These are phyloP conservation scores for Alisma plantagoaquatica DNA, from an alignment of 106 monocot species.

Conservation along the genomic window DNA sequence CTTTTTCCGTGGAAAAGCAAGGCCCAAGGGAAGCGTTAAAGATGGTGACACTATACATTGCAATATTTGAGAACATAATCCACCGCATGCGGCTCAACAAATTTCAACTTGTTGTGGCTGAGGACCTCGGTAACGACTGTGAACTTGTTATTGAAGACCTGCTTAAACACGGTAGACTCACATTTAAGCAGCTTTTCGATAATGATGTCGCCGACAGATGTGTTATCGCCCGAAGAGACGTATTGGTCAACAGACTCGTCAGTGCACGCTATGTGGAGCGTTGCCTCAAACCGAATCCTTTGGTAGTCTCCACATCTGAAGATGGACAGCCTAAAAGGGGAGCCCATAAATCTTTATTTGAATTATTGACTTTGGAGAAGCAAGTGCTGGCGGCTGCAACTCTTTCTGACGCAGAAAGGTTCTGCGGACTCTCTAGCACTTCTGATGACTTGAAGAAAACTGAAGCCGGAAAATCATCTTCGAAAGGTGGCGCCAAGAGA, in stretches of 20 bases:
- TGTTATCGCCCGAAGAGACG: slow-evolving; percentile 12
- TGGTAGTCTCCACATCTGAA: slow-evolving; percentile 28
- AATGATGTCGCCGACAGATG: slow-evolving; percentile 35
- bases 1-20: slow-evolving; percentile 29
- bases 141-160: slow-evolving; percentile 57
- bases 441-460: slow-evolving; percentile 6
- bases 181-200: slow-evolving; percentile 64
- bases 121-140: slow-evolving; percentile 29
- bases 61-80: slow-evolving; percentile 65
- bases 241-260: slow-evolving; percentile 39
- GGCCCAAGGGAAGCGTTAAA: neutral
- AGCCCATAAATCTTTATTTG: slow-evolving; percentile 29
- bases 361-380: slow-evolving; percentile 42
- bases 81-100: slow-evolving; percentile 74
- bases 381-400: slow-evolving; percentile 60
- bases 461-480: slow-evolving; percentile 12
- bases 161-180: slow-evolving; percentile 89
- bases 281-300: slow-evolving; percentile 83
- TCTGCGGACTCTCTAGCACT: slow-evolving; percentile 37
- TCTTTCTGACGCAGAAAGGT: slow-evolving; percentile 68
- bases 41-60: slow-evolving; percentile 50
- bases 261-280: slow-evolving; percentile 72
- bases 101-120: slow-evolving; percentile 43
- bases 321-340: slow-evolving; percentile 39
- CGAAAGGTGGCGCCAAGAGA: slow-evolving; percentile 48